A percentile compares a stretch with the other conserved stretches of the same genome.
These are phyloP conservation scores for Penicillium decumbens DNA, from an alignment of 2,329 filamentous ascomycete genomes.

Conservation along the genomic window DNA sequence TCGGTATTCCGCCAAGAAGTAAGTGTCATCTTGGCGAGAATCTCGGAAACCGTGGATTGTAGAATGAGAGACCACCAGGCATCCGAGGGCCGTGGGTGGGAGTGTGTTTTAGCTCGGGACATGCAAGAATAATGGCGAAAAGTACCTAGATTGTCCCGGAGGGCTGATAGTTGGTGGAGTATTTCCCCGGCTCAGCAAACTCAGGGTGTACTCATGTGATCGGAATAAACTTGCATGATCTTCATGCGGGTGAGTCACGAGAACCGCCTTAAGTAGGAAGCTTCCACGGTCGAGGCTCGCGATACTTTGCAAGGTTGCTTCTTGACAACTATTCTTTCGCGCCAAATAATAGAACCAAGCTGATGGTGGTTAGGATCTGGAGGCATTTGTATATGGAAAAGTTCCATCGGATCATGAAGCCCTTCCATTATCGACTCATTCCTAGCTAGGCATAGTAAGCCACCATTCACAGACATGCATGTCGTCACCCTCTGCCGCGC, in stretches of 20 bases:
- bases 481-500: too few relatives aligned
- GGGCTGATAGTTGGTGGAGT: neutral
- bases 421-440: too few relatives aligned
- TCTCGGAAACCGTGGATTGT: too few relatives aligned
- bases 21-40: too few relatives aligned
- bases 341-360: too few relatives aligned
- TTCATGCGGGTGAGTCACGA: neutral
- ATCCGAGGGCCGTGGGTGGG: neutral
- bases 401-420: too few relatives aligned
- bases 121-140: neutral
- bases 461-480: too few relatives aligned
- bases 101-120: neutral
- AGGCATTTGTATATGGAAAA: too few relatives aligned
- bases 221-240: conserved; percentile 1
- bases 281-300: neutral
- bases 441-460: too few relatives aligned
- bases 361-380: too few relatives aligned
- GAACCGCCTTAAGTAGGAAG: neutral
- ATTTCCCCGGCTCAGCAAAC: neutral
- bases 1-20: too few relatives aligned
- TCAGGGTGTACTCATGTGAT: conserved; percentile 4
- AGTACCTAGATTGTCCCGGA: neutral
- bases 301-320: neutral
- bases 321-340: neutral
- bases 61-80: too few relatives aligned